Evolutionary conservation across 2,329 filamentous ascomycete genomes (phyloP).

Genomic region (Trichoderma hamatum): DNA sequence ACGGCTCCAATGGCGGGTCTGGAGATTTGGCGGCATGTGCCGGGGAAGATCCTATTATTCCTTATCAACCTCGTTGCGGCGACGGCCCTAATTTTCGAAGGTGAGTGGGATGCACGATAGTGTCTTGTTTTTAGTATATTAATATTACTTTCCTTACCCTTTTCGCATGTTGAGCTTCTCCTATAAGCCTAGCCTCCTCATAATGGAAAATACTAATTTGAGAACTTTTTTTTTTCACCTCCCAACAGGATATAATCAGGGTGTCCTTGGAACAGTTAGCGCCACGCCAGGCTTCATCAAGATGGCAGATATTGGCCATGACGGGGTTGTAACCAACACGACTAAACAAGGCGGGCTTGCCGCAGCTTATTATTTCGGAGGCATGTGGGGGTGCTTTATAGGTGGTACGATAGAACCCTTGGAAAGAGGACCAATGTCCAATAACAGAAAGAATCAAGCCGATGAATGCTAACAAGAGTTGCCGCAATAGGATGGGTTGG

Average conservation of each 20-base stretch:
- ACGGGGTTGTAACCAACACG: slow-evolving; percentile 51
- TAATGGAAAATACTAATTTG: neutral
- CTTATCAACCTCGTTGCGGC: slow-evolving; percentile 33
- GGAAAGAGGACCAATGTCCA: neutral
- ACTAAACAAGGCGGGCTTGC: slow-evolving; percentile 56
- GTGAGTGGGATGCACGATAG: slow-evolving; percentile 15
- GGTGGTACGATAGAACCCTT: slow-evolving; percentile 38
- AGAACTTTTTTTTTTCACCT: slow-evolving; percentile 28
- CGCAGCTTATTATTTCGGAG: slow-evolving; percentile 57
- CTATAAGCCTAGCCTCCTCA: neutral
- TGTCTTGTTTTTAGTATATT: neutral
- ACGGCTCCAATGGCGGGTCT: slow-evolving; percentile 27
- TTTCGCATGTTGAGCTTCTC: neutral
- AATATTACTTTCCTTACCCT: neutral
- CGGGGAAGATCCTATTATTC: slow-evolving; percentile 32
- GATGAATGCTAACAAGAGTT: neutral
- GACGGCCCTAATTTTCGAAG: slow-evolving; percentile 33
- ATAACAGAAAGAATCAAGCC: neutral
- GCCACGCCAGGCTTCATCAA: slow-evolving; percentile 45
- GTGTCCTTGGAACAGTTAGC: slow-evolving; percentile 57
- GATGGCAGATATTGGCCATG: slow-evolving; percentile 50
- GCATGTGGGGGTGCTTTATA: slow-evolving; percentile 53
- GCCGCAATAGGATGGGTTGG: slow-evolving; percentile 45
- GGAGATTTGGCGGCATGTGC: slow-evolving; percentile 32
- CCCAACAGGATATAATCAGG: slow-evolving; percentile 53